Evolutionary conservation across 2,329 filamentous ascomycete species (phyloP).

Genomic region (Ceratocystis eucalypticola): DNA sequence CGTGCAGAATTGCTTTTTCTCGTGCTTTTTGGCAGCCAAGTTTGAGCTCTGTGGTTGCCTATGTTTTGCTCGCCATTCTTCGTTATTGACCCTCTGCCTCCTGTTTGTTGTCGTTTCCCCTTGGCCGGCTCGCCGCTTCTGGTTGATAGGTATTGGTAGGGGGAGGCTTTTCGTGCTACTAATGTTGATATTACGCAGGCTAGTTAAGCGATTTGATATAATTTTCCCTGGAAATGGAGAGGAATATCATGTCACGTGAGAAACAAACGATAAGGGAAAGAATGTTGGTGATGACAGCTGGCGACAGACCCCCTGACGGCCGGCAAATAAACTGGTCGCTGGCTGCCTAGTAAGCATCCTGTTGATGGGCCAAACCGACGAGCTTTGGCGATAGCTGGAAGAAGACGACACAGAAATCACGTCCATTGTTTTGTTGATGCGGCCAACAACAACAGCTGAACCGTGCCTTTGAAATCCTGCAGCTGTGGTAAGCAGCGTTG

Average conservation of each 20-base stretch:
- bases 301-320: not conserved
- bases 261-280: not conserved
- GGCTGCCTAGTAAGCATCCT: not conserved
- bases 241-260: not conserved
- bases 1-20: not conserved
- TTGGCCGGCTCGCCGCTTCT: not conserved
- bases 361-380: not conserved
- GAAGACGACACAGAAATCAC: not conserved
- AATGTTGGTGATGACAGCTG: not conserved
- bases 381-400: not conserved
- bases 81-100: not conserved
- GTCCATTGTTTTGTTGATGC: not conserved
- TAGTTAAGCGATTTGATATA: conserved; percentile 6
- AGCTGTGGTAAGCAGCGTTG: not conserved
- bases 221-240: not conserved
- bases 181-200: not conserved
- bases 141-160: not conserved
- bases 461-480: not conserved
- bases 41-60: not conserved
- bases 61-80: not conserved
- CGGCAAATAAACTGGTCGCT: not conserved
- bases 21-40: too few species aligned
- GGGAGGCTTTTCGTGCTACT: not conserved
- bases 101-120: not conserved
- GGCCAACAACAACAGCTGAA: not conserved